phyloP scores from a whole-genome alignment of 208 protist genomes.

The Crithidia thermophila region DNA sequence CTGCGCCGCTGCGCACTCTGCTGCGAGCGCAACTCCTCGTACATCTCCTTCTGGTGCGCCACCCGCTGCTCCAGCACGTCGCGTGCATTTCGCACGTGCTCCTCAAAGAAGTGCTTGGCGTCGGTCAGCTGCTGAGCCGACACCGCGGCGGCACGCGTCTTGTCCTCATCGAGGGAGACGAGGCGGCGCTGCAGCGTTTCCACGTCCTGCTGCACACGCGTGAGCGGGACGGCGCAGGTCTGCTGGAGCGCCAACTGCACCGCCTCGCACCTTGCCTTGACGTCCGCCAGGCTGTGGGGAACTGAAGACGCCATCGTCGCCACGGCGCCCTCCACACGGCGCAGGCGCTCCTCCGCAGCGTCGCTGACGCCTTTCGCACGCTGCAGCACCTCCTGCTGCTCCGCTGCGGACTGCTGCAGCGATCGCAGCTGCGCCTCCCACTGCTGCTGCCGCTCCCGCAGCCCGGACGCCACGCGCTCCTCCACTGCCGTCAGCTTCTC shows the following conservation, averaged over 20 bases:
- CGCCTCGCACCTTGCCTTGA: slow-evolving; percentile 19
- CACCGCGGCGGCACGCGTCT: slow-evolving; percentile 16
- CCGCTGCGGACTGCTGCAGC: slow-evolving; percentile 24
- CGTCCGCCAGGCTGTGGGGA: slow-evolving; percentile 6
- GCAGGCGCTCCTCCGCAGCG: slow-evolving; percentile 31
- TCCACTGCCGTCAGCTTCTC: slow-evolving; percentile 9
- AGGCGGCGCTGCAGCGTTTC: slow-evolving; percentile 22
- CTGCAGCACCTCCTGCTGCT: slow-evolving; percentile 26
- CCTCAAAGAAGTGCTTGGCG: slow-evolving; percentile 23
- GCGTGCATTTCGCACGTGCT: slow-evolving; percentile 19
- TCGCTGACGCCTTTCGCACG: slow-evolving; percentile 6
- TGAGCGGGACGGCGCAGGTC: slow-evolving; percentile 17
- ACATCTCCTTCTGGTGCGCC: slow-evolving; percentile 27
- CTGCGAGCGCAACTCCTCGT: slow-evolving; percentile 22
- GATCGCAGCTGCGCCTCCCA: slow-evolving; percentile 16
- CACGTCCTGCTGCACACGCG: slow-evolving; percentile 31
- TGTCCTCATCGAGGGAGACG: slow-evolving; percentile 20
- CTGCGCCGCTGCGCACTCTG: slow-evolving; percentile 14
- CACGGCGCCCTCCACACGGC: slow-evolving; percentile 15
- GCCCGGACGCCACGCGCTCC: slow-evolving; percentile 11
- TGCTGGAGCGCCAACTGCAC: slow-evolving; percentile 23
- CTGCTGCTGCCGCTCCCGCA: slow-evolving; percentile 19
- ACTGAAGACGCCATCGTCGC: slow-evolving; percentile 24
- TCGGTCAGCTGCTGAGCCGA: slow-evolving; percentile 32
- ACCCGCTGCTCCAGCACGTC: slow-evolving; percentile 38